Conservation (phyloP, 2,329 filamentous ascomycete species). For the Teratosphaeria epicoccoides region DNA sequence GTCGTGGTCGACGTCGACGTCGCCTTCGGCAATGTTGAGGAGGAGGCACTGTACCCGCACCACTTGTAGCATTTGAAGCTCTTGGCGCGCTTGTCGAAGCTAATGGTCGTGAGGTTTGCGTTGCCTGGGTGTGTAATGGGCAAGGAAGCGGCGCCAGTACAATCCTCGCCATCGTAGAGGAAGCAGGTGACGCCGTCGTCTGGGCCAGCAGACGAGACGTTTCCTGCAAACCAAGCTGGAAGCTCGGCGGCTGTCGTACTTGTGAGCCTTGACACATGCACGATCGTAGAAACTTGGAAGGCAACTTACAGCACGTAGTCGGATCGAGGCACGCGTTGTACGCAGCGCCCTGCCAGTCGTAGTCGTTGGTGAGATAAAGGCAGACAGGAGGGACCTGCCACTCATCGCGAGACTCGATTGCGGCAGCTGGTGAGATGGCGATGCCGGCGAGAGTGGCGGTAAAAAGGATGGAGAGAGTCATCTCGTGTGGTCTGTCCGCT, state of each 20-base stretch:
- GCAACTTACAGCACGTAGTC: constrained; percentile 6
- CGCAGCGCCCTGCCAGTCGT: constrained; percentile 8
- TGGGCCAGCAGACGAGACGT: constrained; percentile 12
- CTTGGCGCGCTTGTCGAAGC: constrained; percentile 8
- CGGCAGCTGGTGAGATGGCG: not conserved
- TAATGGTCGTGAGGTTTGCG: constrained; percentile 6
- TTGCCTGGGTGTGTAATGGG: constrained; percentile 11
- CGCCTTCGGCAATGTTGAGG: not conserved
- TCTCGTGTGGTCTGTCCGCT: not conserved
- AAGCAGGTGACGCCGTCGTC: constrained; percentile 9
- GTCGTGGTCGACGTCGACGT: constrained; percentile 1
- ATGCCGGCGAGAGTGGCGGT: not conserved
- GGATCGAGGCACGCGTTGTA: constrained; percentile 8
- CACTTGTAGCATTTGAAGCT: constrained; percentile 11
- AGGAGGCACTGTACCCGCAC: constrained; percentile 4
- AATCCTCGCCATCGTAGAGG: constrained; percentile 7
- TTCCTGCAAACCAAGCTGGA: constrained; percentile 5
- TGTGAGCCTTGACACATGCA: not conserved
- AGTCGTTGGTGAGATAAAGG: constrained; percentile 10
- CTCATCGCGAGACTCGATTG: constrained; percentile 1
- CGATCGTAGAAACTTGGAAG: not conserved
- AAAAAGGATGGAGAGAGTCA: not conserved
- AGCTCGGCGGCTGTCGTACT: constrained; percentile 1
- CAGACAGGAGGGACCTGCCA: constrained; percentile 2
- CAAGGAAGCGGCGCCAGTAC: constrained; percentile 5